A percentile compares a stretch with the other conserved stretches of the same genome.
phyloP scores from a whole-genome alignment of 495 filamentous ascomycete species.

The Hyaloscypha bicolor region DNA sequence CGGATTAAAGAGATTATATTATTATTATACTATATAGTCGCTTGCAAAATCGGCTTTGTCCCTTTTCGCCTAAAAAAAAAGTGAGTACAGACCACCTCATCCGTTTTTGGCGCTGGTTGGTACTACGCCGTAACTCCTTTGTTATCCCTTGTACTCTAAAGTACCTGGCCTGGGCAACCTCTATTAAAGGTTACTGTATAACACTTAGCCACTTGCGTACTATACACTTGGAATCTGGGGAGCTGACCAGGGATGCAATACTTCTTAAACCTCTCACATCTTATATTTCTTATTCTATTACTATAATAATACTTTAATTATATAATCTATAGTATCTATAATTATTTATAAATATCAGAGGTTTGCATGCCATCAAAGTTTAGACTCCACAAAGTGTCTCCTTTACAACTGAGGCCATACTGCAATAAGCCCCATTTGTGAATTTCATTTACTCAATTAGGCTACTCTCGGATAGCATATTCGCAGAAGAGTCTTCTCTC shows the following conservation, averaged over 20 bases:
- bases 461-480: not conserved
- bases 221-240: not conserved
- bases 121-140: not conserved
- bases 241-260: conserved; percentile 3
- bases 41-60: conserved; percentile 6
- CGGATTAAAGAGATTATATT: too few relatives aligned
- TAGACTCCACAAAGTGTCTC: not conserved
- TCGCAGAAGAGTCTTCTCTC: not conserved
- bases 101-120: not conserved
- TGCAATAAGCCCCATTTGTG: not conserved
- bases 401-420: not conserved
- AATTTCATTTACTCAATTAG: not conserved
- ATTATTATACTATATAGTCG: not conserved
- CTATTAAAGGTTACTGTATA: conserved; percentile 2
- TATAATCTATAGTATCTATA: not conserved
- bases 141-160: not conserved
- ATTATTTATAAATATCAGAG: not conserved
- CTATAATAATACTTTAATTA: not conserved
- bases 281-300: not conserved
- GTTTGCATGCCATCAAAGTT: not conserved
- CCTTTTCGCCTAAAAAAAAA: not conserved
- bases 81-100: not conserved
- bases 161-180: not conserved
- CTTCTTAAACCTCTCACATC: not conserved
- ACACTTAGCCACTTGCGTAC: not conserved